These are phyloP conservation scores for Pleurozium schreberi DNA, from an alignment of 225 moss, liverwort and hornwort genomes.

Conservation along the genomic window DNA sequence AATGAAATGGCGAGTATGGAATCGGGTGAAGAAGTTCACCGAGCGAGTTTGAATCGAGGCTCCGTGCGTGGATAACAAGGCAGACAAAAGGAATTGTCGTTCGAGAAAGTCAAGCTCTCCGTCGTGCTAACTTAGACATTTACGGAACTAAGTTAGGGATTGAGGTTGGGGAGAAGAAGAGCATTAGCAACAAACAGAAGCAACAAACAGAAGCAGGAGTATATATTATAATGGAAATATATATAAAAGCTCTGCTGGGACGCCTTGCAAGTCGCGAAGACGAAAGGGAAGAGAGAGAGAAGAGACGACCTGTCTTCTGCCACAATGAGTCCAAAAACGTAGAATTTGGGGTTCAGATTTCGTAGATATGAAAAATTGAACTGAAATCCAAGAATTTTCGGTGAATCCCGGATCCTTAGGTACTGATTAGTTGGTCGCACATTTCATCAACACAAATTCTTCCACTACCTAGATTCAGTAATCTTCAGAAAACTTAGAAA, in stretches of 20 bases:
- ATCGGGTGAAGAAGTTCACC: neutral
- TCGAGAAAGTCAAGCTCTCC: too few species aligned
- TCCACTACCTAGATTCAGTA: neutral
- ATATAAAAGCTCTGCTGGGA: neutral
- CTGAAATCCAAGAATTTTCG: too few species aligned
- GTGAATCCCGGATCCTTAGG: too few species aligned
- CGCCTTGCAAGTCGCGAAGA: neutral
- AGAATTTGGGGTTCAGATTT: neutral
- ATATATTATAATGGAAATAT: neutral
- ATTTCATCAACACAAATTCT: neutral
- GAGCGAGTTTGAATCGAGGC: neutral
- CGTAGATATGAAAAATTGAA: neutral
- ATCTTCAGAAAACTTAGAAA: rapidly evolving
- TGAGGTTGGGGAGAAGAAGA: neutral
- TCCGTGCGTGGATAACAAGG: neutral
- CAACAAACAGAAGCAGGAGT: neutral
- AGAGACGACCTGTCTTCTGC: constrained; percentile 3
- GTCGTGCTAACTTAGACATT: neutral
- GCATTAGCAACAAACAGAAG: neutral
- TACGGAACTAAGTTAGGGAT: neutral
- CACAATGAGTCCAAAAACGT: neutral
- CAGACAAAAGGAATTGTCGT: neutral
- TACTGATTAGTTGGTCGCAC: too few species aligned
- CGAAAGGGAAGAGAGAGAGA: neutral
- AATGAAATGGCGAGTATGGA: neutral